Evolutionary conservation across 768 basidiomycete genomes (phyloP).

Genomic region (Russula foetens): DNA sequence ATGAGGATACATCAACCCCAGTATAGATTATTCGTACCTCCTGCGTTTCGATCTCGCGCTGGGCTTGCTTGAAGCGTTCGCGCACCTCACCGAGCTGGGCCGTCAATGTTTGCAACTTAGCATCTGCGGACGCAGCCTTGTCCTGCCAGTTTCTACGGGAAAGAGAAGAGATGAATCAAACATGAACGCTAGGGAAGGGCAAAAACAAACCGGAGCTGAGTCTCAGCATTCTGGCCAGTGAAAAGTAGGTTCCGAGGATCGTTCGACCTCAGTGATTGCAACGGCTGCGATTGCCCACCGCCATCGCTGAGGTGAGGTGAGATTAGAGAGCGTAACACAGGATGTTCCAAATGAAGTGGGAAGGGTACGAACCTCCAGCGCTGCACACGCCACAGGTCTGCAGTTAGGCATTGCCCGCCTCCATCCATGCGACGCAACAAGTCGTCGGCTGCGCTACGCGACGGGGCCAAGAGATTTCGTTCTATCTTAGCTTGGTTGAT

Average conservation of each 20-base stretch:
- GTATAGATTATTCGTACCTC: neutral
- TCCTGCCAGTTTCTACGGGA: conserved; percentile 38
- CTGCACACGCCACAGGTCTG: conserved; percentile 52
- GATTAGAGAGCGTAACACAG: neutral
- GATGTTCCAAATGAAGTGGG: neutral
- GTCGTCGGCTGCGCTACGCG: conserved; percentile 56
- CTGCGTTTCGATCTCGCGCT: conserved; percentile 21
- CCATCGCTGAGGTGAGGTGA: conserved; percentile 43
- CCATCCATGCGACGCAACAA: conserved; percentile 35
- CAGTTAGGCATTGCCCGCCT: conserved; percentile 56
- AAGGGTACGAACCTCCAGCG: conserved; percentile 49
- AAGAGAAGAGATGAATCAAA: neutral
- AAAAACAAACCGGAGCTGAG: conserved; percentile 15
- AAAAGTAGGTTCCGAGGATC: conserved; percentile 26
- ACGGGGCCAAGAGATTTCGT: conserved; percentile 51
- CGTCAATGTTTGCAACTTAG: conserved; percentile 28
- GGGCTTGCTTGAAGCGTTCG: conserved; percentile 26
- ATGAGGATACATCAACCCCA: neutral
- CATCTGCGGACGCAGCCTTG: conserved; percentile 33
- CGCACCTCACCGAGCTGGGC: conserved; percentile 26
- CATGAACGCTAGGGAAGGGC: neutral
- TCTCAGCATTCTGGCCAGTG: conserved; percentile 9
- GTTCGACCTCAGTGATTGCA: conserved; percentile 26
- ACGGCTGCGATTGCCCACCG: conserved; percentile 46
- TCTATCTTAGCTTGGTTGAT: conserved; percentile 75